These are phyloP conservation scores for Cinnamomum chago DNA, from an alignment of 164 flowering plant genomes.

Conservation along the genomic window DNA sequence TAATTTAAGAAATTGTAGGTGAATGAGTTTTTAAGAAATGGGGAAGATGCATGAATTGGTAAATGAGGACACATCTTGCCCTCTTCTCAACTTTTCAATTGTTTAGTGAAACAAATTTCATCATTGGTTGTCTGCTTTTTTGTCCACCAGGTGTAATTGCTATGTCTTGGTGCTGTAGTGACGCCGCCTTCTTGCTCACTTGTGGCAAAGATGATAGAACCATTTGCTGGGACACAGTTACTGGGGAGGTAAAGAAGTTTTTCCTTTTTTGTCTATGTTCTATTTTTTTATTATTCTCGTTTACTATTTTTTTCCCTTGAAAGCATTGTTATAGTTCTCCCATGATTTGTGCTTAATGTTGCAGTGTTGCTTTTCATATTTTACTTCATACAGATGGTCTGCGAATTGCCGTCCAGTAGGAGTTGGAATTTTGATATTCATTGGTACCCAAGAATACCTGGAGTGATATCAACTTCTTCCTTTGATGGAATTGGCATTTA, in stretches of 20 bases:
- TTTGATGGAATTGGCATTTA: slow-evolving; percentile 96
- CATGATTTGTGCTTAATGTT: not conserved
- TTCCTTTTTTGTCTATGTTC: not conserved
- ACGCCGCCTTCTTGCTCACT: slow-evolving; percentile 81
- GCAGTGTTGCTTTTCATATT: slow-evolving; percentile 2
- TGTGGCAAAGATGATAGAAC: slow-evolving; percentile 97
- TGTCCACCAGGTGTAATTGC: slow-evolving; percentile 77
- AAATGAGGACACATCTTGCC: too few species aligned
- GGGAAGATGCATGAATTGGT: too few species aligned
- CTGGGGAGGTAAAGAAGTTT: slow-evolving; percentile 62
- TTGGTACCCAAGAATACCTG: slow-evolving; percentile 95
- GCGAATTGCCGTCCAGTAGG: slow-evolving; percentile 82
- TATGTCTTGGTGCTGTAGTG: slow-evolving; percentile 96
- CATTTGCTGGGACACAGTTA: slow-evolving; percentile 86
- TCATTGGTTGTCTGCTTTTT: not conserved
- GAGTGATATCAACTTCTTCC: slow-evolving; percentile 96
- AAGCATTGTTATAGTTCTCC: not conserved
- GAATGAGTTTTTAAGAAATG: too few species aligned
- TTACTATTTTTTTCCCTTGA: not conserved
- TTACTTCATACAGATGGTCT: slow-evolving; percentile 55
- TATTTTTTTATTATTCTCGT: not conserved
- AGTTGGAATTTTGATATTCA: slow-evolving; percentile 98
- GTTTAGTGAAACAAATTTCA: not conserved
- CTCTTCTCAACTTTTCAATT: too few species aligned
- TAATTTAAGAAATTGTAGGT: too few species aligned